Evolutionary conservation across 1,284 basidiomycete species (phyloP).

Genomic region (Porphyrellus sp.): DNA sequence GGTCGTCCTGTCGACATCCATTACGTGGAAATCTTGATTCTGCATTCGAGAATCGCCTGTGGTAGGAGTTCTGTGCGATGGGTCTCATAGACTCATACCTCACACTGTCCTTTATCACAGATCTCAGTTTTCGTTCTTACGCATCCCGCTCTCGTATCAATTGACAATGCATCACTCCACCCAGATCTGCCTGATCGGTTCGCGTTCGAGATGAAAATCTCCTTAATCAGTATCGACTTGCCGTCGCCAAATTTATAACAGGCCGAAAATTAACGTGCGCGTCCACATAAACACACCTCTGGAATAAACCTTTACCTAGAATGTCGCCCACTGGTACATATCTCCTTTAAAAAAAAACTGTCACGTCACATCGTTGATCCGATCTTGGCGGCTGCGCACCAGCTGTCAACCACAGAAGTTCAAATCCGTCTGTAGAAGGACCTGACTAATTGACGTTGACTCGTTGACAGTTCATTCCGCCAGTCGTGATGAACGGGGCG

Average conservation of each 20-base stretch:
- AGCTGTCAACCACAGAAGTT: not conserved
- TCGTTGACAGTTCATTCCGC: constrained; percentile 1
- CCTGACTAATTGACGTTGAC: not conserved
- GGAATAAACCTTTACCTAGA: not conserved
- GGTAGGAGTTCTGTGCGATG: not conserved
- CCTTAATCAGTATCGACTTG: constrained; percentile 9
- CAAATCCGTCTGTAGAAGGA: not conserved
- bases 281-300: constrained; percentile 5
- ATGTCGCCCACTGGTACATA: not conserved
- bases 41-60: not conserved
- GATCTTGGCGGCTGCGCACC: not conserved
- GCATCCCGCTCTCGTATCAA: not conserved
- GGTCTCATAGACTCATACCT: not conserved
- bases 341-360: not conserved
- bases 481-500: not conserved
- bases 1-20: not conserved
- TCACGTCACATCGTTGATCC: not conserved
- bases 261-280: not conserved
- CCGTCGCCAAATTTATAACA: constrained; percentile 2
- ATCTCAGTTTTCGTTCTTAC: not conserved
- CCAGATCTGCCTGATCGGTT: constrained; percentile 15
- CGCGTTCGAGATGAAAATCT: constrained; percentile 16
- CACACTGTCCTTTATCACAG: not conserved
- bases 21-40: constrained; percentile 16
- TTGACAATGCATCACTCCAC: not conserved